Evolutionary conservation across 768 basidiomycete genomes (phyloP), one percentile per base, ranked within the genome.

Genomic region (Naganishia antarctica): DNA sequence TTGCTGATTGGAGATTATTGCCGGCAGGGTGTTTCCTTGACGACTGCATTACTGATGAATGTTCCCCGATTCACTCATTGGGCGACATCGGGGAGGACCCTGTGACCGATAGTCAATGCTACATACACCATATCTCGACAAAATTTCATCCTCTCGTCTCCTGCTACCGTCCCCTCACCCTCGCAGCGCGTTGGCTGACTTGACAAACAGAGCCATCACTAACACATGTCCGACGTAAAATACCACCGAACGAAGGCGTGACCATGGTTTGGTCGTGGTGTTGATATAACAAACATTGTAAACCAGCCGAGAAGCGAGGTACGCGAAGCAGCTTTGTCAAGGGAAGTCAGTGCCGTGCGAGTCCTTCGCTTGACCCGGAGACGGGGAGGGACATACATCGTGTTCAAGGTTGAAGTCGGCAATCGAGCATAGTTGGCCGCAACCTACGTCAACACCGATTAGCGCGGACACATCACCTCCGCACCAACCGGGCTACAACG

Each of bases 151-250:
- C n/a, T n/a, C n/a, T n/a, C n/a, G n/a, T n/a, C n/a, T n/a, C n/a
- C n/a, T n/a, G n/a, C n/a, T n/a, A n/a, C n/a, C n/a, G n/a, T n/a
- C n/a, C n/a, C n/a, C n/a, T n/a, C n/a, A n/a, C 31, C 6, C 21
- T n/a, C n/a, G 34, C 34, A 57, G 15, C 13, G 9, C 53, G 15
- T 40, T 37, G 34, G 32, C 53, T 6, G 53, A 23, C 53, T n/a
- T 40, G 53, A 41, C 23, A n/a, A 57, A 57, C 7, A 57, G n/a
- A 23, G 34, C 25, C 53, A 57, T 40, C 0, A 57, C 53, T 18
- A 23, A 37, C 18, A 41, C n/a, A 26, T 57, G 53, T 37, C 53
- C 53, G 28, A 57, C 15, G 31, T 57, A 57, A 34, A 57, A 57
- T 21, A 34, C 21, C 37, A 57, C 53, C 4, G 53, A 37, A 12